A percentile compares a stretch with the other conserved stretches of the same genome.
These are phyloP conservation scores for Sodiomyces alkalinus DNA, from an alignment of 2,329 filamentous ascomycete genomes.

Conservation along the genomic window DNA sequence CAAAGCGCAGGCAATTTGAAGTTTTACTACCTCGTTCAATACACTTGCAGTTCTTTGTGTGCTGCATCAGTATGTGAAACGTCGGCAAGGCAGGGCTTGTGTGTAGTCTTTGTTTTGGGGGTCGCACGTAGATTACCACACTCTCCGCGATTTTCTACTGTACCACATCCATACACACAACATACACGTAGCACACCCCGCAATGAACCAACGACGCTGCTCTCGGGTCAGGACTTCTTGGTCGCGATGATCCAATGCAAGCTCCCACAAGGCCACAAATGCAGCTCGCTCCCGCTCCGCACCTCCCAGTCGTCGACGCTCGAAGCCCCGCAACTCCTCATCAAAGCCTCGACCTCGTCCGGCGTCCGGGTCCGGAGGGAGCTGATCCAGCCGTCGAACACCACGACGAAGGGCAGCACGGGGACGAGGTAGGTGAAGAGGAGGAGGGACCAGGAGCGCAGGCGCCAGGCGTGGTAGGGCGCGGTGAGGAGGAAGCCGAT, in stretches of 20 bases:
- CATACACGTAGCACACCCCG: no score
- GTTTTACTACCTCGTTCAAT: no score
- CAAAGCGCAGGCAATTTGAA: no score
- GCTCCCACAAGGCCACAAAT: constrained; percentile 35
- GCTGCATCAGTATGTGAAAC: neutral
- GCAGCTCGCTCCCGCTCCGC: constrained; percentile 26
- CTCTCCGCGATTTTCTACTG: neutral
- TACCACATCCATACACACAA: no score
- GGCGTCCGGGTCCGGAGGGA: constrained; percentile 51
- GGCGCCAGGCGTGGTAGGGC: constrained; percentile 37
- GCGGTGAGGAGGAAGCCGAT: constrained; percentile 33
- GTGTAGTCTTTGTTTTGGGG: no score
- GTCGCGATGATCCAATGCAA: constrained; percentile 32
- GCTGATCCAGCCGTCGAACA: constrained; percentile 55
- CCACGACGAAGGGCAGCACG: constrained; percentile 49
- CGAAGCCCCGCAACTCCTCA: constrained; percentile 35
- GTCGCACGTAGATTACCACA: no score
- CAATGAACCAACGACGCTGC: neutral
- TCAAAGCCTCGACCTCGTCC: constrained; percentile 44
- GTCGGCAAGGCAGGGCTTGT: no score
- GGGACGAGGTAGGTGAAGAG: constrained; percentile 54
- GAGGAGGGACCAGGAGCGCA: constrained; percentile 36
- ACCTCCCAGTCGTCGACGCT: constrained; percentile 30
- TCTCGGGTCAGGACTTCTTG: constrained; percentile 3
- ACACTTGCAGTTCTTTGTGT: neutral